Evolutionary conservation across 2,329 filamentous ascomycete genomes (phyloP).

Genomic region (Clarireedia hainanense): DNA sequence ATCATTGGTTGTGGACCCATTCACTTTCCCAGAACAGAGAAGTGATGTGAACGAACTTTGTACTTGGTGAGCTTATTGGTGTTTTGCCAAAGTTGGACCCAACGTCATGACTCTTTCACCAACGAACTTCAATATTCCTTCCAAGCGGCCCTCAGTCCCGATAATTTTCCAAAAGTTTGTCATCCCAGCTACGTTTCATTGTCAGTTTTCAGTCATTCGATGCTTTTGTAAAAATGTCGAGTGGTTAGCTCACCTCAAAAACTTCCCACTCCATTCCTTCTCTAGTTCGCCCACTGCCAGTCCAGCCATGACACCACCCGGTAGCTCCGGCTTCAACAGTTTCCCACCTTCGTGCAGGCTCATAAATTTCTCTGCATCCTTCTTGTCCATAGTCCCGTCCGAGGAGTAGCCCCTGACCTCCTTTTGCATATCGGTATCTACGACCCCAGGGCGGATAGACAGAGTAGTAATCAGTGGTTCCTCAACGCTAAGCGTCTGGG

Average conservation of each 20-base stretch:
- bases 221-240: not conserved
- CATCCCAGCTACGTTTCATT: conserved; percentile 41
- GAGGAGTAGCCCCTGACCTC: conserved; percentile 60
- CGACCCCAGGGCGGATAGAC: conserved; percentile 68
- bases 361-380: conserved; percentile 57
- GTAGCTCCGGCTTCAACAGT: conserved; percentile 73
- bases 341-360: conserved; percentile 61
- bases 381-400: conserved; percentile 47
- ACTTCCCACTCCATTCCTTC: conserved; percentile 65
- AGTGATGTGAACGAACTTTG: too few relatives aligned
- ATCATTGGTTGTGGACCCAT: too few relatives aligned
- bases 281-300: conserved; percentile 62
- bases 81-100: not conserved
- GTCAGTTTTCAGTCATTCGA: conserved; percentile 17
- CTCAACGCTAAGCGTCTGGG: conserved; percentile 63
- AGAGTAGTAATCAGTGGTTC: conserved; percentile 69
- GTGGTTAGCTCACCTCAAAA: conserved; percentile 50
- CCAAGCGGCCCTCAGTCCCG: conserved; percentile 30
- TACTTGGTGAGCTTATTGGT: not conserved
- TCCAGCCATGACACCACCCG: conserved; percentile 78
- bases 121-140: not conserved
- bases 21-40: too few relatives aligned
- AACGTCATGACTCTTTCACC: too few relatives aligned
- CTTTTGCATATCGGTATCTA: conserved; percentile 88
- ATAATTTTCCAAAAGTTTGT: conserved; percentile 44